Conservation (phyloP, 192 early-diverging fungal genomes). For the Podila minutissima region DNA sequence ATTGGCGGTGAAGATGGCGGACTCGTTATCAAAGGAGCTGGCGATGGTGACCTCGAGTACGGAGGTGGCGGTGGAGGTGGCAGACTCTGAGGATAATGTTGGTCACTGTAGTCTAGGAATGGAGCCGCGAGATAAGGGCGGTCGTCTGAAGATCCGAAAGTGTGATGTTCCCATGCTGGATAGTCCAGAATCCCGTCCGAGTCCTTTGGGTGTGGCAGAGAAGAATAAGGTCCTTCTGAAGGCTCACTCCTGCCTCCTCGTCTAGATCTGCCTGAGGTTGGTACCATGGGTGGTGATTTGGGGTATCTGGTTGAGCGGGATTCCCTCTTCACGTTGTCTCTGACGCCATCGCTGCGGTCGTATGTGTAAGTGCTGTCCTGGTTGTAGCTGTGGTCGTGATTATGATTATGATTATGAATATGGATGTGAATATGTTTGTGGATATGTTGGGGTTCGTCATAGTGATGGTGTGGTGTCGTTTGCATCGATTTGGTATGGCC, state of each 20-base stretch:
- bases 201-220: too few species aligned
- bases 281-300: too few species aligned
- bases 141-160: background rate
- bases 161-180: too few species aligned
- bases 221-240: too few species aligned
- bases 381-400: background rate
- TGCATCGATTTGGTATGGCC: too few species aligned
- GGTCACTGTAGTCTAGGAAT: background rate
- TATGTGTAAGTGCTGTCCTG: too few species aligned
- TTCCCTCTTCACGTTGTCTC: too few species aligned
- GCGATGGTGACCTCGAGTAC: conserved; percentile 2
- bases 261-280: too few species aligned
- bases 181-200: too few species aligned
- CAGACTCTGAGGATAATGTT: conserved; percentile 1
- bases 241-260: too few species aligned
- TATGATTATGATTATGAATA: background rate
- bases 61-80: conserved; percentile 37
- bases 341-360: too few species aligned
- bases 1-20: background rate
- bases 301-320: too few species aligned
- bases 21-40: background rate
- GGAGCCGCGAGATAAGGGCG: conserved; percentile 30
- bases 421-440: background rate
- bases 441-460: conserved; percentile 1
- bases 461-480: conserved; percentile 8